phyloP scores from a whole-genome alignment of 495 filamentous ascomycete genomes.

The Talaromyces trachyspermus region DNA sequence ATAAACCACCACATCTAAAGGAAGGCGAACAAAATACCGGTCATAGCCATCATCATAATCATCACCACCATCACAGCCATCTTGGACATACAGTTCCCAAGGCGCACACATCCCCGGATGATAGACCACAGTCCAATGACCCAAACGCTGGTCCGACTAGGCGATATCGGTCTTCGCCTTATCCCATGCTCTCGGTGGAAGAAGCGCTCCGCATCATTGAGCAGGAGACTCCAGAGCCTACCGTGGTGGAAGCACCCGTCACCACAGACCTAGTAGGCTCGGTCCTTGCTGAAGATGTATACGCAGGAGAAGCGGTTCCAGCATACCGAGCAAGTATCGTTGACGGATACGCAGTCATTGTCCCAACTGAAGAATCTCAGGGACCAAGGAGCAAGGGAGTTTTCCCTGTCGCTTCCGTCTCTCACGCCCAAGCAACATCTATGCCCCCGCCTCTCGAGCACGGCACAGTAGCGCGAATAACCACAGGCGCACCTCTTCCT shows the following conservation, averaged over 20 bases:
- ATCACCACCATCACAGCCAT: constrained; percentile 49
- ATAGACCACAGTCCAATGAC: constrained; percentile 67
- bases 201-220: constrained; percentile 70
- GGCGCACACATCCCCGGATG: constrained; percentile 59
- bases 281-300: constrained; percentile 77
- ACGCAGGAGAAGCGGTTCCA: constrained; percentile 73
- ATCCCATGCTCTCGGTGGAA: constrained; percentile 81
- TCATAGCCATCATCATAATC: constrained; percentile 25
- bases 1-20: constrained; percentile 17
- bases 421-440: constrained; percentile 69
- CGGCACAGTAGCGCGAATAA: constrained; percentile 81
- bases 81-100: constrained; percentile 59
- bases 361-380: constrained; percentile 34
- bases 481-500: constrained; percentile 88
- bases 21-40: too few relatives aligned
- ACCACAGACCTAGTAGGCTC: constrained; percentile 57
- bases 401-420: constrained; percentile 81
- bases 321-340: constrained; percentile 95
- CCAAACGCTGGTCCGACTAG: constrained; percentile 68
- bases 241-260: constrained; percentile 49
- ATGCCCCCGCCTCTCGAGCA: constrained; percentile 49
- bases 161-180: constrained; percentile 78
- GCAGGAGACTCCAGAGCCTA: constrained; percentile 56
- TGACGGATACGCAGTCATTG: constrained; percentile 82
- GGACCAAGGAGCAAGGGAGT: constrained; percentile 58